phyloP scores from a whole-genome alignment of 2,329 filamentous ascomycete species.

The Alternaria infectoria region DNA sequence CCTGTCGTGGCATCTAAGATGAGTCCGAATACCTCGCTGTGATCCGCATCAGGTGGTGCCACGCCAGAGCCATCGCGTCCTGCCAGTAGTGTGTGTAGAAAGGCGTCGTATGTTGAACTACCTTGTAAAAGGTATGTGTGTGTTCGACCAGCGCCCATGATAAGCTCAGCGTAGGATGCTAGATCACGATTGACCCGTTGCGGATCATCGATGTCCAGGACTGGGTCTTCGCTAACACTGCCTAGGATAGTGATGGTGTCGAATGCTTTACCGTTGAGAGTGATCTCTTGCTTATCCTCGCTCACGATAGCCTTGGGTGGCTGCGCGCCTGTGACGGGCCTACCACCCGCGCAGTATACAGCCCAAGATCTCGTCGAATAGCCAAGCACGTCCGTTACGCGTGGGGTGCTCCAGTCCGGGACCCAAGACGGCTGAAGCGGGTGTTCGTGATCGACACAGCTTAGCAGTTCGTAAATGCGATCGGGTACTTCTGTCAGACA shows the following conservation, averaged over 20 bases:
- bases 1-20: constrained; percentile 25
- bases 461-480: constrained; percentile 18
- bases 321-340: neutral
- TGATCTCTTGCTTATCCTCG: constrained; percentile 12
- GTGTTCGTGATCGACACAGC: constrained; percentile 30
- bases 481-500: constrained; percentile 14
- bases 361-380: constrained; percentile 28
- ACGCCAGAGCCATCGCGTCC: constrained; percentile 24
- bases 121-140: constrained; percentile 9
- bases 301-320: neutral
- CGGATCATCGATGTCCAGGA: constrained; percentile 20
- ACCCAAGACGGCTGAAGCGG: constrained; percentile 30
- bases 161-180: constrained; percentile 14
- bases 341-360: constrained; percentile 23
- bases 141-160: neutral
- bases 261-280: constrained; percentile 22
- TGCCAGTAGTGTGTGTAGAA: constrained; percentile 27
- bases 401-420: constrained; percentile 30
- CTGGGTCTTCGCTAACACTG: constrained; percentile 5
- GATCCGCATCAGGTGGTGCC: constrained; percentile 17
- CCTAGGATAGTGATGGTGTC: constrained; percentile 21
- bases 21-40: constrained; percentile 31
- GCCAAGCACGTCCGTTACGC: constrained; percentile 27
- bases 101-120: constrained; percentile 27
- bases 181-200: constrained; percentile 6